Base-by-base conservation (phyloP, 176 grass and related monocot genomes). In the Rhynchospora tenuis region DNA sequence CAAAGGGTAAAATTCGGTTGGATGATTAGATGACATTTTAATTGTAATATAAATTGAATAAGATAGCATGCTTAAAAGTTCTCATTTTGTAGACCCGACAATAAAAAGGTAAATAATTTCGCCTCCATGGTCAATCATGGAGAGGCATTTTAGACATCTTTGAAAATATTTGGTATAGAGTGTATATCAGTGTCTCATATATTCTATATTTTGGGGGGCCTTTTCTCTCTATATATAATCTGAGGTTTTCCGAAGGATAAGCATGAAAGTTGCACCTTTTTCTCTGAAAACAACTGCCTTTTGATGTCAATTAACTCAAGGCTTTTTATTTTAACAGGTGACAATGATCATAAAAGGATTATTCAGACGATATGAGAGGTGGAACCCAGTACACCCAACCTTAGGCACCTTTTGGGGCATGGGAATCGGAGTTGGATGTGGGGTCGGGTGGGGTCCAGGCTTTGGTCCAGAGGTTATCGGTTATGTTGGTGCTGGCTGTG, bases 341-440 rank as follows among this genome's bases (percentile, higher is more conserved):
- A 64, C 10, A 80, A 98, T 98, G 95, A 94, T 98, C 59, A 90
- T 98, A 64, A 98, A 94, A 87, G 81, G 92, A 38, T 73, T 93
- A 52, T 89, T 98, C 55, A 87, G 91, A 63, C 89, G 90, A 9
- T 98, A 98, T 33, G 43, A 88, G 87, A 87, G 95, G 76, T 98
- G 95, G 95, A 98, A 98, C 73, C 92, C 95, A 38, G 95, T 98
- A 60, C 95, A 98, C 87, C 95, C 92, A 4, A 98, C 95, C 14
- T 51, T 76, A 23, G 95, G 92, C n/a, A 63, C 92, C 11, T 98
- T 98, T 86, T 98, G 92, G 92, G 95, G 95, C 17, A 85, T 98
- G 61, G 92, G 92, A 4, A 75, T 94, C 59, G 95, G 95, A 52
- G 55, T 98, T 19, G 95, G 92, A n/a, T 98, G 95, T 50, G 95